Evolutionary conservation across 2,329 filamentous ascomycete species (phyloP).

Genomic region (Tolypocladium pustulatum): DNA sequence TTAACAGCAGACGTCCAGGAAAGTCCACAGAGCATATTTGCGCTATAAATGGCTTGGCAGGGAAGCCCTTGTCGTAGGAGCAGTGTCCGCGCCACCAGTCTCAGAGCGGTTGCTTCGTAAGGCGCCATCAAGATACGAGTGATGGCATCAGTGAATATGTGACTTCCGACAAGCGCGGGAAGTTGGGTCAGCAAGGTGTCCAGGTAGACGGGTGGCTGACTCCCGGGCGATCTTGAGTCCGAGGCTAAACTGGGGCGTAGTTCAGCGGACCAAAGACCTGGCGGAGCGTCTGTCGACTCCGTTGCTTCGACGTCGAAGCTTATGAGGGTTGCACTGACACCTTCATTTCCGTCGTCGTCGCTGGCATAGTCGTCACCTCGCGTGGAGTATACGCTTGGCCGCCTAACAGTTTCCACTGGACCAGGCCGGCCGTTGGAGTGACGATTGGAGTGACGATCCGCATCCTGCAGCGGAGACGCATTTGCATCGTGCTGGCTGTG

Average conservation of each 20-base stretch:
- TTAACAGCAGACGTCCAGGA: slow-evolving; percentile 31
- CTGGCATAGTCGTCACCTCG: slow-evolving; percentile 42
- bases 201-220: slow-evolving; percentile 25
- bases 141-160: slow-evolving; percentile 33
- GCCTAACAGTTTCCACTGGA: slow-evolving; percentile 22
- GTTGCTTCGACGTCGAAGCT: slow-evolving; percentile 51
- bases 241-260: slow-evolving; percentile 36
- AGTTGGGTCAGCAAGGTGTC: slow-evolving; percentile 40
- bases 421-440: slow-evolving; percentile 15
- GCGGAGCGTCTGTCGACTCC: slow-evolving; percentile 38
- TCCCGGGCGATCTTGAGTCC: slow-evolving; percentile 15
- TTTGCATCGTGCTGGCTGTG: neutral
- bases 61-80: slow-evolving; percentile 26
- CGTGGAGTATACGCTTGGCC: slow-evolving; percentile 35
- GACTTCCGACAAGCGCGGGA: slow-evolving; percentile 35
- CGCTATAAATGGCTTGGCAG: slow-evolving; percentile 25
- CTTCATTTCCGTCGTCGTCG: slow-evolving; percentile 46
- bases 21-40: slow-evolving; percentile 24
- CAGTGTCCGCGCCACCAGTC: slow-evolving; percentile 33
- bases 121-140: slow-evolving; percentile 33
- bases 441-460: slow-evolving; percentile 19
- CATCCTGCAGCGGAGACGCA: slow-evolving; percentile 13
- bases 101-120: slow-evolving; percentile 34
- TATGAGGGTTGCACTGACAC: slow-evolving; percentile 45
- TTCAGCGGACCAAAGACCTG: slow-evolving; percentile 49